Evolutionary conservation across 805 yeast species (phyloP).

Genomic region (Tetrapisispora nanseiensis): DNA sequence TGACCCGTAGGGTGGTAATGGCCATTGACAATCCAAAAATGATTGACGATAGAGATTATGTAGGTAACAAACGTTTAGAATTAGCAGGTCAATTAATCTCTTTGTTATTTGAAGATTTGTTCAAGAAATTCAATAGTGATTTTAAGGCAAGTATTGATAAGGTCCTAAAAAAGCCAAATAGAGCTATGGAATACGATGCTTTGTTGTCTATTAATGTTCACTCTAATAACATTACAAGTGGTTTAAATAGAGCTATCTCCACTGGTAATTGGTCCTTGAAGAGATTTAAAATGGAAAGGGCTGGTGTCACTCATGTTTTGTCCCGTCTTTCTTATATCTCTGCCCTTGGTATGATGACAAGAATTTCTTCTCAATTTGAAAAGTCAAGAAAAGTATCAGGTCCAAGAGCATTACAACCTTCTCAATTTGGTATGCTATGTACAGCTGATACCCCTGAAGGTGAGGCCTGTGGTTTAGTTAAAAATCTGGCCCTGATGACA

Average conservation of each 20-base stretch:
- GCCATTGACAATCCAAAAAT: slow-evolving; percentile 87
- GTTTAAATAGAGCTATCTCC: slow-evolving; percentile 90
- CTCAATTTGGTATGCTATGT: slow-evolving; percentile 98
- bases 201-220: slow-evolving; percentile 80
- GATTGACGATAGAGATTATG: slow-evolving; percentile 98
- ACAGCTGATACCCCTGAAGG: slow-evolving; percentile 99
- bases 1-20: slow-evolving; percentile 94
- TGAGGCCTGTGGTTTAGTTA: slow-evolving; percentile 98
- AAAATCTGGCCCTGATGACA: slow-evolving; percentile 94
- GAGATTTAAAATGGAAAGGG: slow-evolving; percentile 98
- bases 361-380: slow-evolving; percentile 97
- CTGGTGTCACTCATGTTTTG: slow-evolving; percentile 96
- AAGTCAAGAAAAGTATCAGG: slow-evolving; percentile 97
- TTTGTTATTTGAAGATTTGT: slow-evolving; percentile 87
- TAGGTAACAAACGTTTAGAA: slow-evolving; percentile 94
- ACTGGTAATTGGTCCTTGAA: slow-evolving; percentile 98
- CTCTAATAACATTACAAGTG: slow-evolving; percentile 86
- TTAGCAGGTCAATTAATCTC: slow-evolving; percentile 97
- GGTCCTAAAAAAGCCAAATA: slow-evolving; percentile 82
- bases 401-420: slow-evolving; percentile 97
- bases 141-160: slow-evolving; percentile 92
- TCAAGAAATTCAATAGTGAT: slow-evolving; percentile 90
- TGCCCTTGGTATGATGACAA: slow-evolving; percentile 98
- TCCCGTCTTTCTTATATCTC: slow-evolving; percentile 86
- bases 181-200: slow-evolving; percentile 94